phyloP scores from a whole-genome alignment of 352 stramenopile genomes.

The Pythium oligandrum region DNA sequence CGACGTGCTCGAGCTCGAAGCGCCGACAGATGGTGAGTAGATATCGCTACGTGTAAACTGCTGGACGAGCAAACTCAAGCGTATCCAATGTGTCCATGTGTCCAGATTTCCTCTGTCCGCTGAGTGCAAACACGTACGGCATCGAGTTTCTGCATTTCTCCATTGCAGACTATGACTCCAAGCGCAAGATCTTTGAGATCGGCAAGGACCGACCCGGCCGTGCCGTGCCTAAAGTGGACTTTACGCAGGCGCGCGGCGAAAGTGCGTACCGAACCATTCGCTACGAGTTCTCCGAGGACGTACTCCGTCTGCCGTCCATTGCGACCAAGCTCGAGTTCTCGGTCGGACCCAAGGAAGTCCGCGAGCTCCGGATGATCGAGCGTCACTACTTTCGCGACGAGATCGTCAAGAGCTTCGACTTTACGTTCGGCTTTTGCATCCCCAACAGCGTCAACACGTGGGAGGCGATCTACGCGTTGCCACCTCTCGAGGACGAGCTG shows the following conservation, averaged over 20 bases:
- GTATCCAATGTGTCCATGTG: too few relatives aligned
- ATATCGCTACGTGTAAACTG: background rate
- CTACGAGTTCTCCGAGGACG: constrained; percentile 94
- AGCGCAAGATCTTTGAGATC: constrained; percentile 94
- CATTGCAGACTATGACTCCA: constrained; percentile 94
- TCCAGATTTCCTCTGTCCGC: constrained; percentile 89
- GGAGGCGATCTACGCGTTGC: constrained; percentile 93
- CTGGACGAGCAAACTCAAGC: too few relatives aligned
- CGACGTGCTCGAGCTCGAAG: constrained; percentile 76
- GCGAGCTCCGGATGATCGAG: constrained; percentile 95
- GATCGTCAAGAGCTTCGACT: constrained; percentile 95
- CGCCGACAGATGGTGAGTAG: constrained; percentile 61
- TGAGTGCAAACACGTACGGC: constrained; percentile 92
- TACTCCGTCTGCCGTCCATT: constrained; percentile 88
- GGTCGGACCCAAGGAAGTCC: constrained; percentile 87
- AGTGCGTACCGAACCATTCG: constrained; percentile 90
- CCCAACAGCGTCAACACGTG: constrained; percentile 94
- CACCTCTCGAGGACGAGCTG: constrained; percentile 90
- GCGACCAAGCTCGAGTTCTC: constrained; percentile 91
- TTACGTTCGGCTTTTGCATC: constrained; percentile 96
- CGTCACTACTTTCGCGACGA: constrained; percentile 95
- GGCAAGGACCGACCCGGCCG: constrained; percentile 63
- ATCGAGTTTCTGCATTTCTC: constrained; percentile 95
- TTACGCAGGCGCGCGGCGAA: constrained; percentile 84
- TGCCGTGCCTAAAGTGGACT: constrained; percentile 78